Evolutionary conservation across 2,329 filamentous ascomycete species (phyloP).

Genomic region (Ilyonectria destructans): DNA sequence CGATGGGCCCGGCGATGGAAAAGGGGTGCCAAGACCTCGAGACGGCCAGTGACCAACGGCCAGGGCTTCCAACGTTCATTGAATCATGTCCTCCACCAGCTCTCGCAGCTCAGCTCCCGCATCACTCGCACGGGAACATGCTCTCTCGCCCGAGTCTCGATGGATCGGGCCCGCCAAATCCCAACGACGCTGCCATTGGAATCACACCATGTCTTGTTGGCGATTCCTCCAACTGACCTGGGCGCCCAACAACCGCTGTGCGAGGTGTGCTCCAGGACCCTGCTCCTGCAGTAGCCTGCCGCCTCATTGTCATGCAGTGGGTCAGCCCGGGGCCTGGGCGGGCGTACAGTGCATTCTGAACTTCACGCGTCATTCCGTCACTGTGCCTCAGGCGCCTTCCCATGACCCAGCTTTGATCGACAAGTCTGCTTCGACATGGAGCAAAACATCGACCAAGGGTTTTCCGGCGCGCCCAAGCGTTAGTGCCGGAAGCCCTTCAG

Average conservation of each 20-base stretch:
- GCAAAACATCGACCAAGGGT: constrained; percentile 13
- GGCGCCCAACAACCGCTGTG: constrained; percentile 34
- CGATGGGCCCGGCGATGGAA: constrained; percentile 29
- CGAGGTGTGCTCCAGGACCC: constrained; percentile 38
- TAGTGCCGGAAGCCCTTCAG: constrained; percentile 11
- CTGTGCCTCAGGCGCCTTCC: constrained; percentile 6
- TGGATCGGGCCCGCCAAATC: constrained; percentile 26
- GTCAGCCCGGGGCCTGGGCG: constrained; percentile 34
- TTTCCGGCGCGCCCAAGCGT: constrained; percentile 3
- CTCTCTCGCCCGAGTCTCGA: constrained; percentile 21
- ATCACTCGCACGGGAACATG: constrained; percentile 11
- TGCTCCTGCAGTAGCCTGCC: constrained; percentile 51
- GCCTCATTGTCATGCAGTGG: constrained; percentile 48
- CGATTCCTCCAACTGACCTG: constrained; percentile 29
- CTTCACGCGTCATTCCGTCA: constrained; percentile 16
- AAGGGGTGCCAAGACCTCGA: constrained; percentile 39
- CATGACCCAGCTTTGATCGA: constrained; percentile 26
- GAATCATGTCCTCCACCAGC: constrained; percentile 12
- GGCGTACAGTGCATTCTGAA: constrained; percentile 28
- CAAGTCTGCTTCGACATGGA: constrained; percentile 15
- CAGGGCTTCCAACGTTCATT: constrained; percentile 12
- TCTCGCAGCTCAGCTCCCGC: constrained; percentile 8
- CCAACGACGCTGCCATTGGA: constrained; percentile 33
- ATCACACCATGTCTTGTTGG: constrained; percentile 40
- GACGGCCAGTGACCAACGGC: constrained; percentile 12